These are phyloP conservation scores for Teratosphaeria viscida DNA, from an alignment of 2,329 filamentous ascomycete genomes.

Conservation along the genomic window DNA sequence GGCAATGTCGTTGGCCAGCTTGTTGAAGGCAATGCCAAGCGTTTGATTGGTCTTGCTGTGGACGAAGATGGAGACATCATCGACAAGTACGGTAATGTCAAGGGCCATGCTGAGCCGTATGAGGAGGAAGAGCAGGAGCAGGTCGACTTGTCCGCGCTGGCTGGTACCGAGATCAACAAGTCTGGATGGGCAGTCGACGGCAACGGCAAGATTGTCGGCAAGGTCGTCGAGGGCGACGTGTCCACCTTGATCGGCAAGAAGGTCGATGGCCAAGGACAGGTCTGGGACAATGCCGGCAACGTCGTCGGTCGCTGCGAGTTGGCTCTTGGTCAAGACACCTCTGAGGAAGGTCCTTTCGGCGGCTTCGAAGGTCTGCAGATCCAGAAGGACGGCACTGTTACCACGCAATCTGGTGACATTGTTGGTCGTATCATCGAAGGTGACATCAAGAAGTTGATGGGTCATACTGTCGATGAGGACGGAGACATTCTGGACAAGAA, in stretches of 20 bases:
- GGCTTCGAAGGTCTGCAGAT: constrained; percentile 49
- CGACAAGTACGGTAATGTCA: constrained; percentile 51
- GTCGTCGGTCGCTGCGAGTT: constrained; percentile 50
- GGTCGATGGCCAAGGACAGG: constrained; percentile 52
- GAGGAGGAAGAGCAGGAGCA: constrained; percentile 31
- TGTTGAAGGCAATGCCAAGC: constrained; percentile 49
- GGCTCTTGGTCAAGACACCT: constrained; percentile 39
- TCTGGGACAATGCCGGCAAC: constrained; percentile 54
- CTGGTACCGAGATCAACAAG: constrained; percentile 54
- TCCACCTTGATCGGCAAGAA: constrained; percentile 49
- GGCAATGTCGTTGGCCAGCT: constrained; percentile 44
- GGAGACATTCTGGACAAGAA: constrained; percentile 45
- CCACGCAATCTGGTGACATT: constrained; percentile 35
- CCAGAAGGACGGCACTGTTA: constrained; percentile 47
- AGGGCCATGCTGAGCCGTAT: constrained; percentile 49
- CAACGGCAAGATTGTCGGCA: constrained; percentile 48
- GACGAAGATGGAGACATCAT: constrained; percentile 54
- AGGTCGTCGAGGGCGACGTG: constrained; percentile 47
- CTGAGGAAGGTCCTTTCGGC: constrained; percentile 46
- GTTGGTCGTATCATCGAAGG: constrained; percentile 41
- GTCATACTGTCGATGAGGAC: constrained; percentile 42
- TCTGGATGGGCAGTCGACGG: constrained; percentile 51
- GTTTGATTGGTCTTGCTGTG: constrained; percentile 47
- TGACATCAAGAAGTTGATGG: constrained; percentile 41
- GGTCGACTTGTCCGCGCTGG: constrained; percentile 49